These are phyloP conservation scores for Saccharomyces kudriavzevii DNA, from an alignment of 805 yeast genomes.

Conservation along the genomic window DNA sequence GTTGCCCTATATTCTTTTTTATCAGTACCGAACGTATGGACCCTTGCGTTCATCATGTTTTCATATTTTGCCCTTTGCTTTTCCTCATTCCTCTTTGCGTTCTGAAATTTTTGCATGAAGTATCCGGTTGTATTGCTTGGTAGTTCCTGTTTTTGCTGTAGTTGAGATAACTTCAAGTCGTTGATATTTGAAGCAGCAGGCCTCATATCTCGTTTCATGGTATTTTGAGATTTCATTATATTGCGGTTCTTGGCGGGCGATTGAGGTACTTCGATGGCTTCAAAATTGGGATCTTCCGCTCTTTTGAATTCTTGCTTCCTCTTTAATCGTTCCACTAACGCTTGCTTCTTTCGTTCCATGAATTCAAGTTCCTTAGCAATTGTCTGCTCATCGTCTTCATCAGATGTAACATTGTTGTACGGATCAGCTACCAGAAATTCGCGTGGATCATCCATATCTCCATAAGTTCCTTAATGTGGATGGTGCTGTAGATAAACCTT, in stretches of 20 bases:
- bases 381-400: constrained; percentile 17
- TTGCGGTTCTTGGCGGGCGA: constrained; percentile 29
- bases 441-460: constrained; percentile 25
- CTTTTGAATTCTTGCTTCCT: constrained; percentile 11
- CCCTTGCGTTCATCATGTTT: constrained; percentile 30
- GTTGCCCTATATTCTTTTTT: constrained; percentile 21
- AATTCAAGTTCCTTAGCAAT: constrained; percentile 18
- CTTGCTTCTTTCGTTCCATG: constrained; percentile 21
- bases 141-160: neutral
- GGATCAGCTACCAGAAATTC: constrained; percentile 15
- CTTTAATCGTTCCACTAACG: constrained; percentile 20
- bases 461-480: neutral
- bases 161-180: constrained; percentile 4
- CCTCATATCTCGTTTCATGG: neutral
- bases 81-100: constrained; percentile 20
- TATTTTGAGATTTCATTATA: neutral
- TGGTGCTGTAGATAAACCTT: neutral
- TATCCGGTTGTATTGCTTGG: constrained; percentile 21
- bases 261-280: constrained; percentile 17
- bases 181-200: constrained; percentile 3
- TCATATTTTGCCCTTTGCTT: constrained; percentile 16
- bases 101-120: constrained; percentile 28
- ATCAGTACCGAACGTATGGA: constrained; percentile 32
- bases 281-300: constrained; percentile 19
- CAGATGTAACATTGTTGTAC: constrained; percentile 15